A percentile compares a stretch with the other conserved stretches of the same genome.
Conservation (phyloP, 495 filamentous ascomycete genomes). For the Daldinia decipiens region DNA sequence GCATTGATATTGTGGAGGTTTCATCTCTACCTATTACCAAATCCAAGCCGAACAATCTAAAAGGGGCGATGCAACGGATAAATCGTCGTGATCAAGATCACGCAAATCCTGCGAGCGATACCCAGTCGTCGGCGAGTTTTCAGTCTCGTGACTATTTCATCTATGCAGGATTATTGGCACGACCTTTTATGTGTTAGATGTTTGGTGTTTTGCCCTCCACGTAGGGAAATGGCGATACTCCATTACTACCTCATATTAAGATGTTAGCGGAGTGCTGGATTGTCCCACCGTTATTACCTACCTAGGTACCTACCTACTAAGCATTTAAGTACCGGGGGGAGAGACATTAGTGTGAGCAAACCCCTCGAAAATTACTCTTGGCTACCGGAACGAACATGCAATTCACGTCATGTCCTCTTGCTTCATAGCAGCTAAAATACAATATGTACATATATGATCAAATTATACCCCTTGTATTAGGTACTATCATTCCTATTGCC, state of each 20-base stretch:
- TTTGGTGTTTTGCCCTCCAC: background rate
- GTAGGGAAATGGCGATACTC: background rate
- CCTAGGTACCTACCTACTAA: too few species aligned
- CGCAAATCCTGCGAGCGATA: background rate
- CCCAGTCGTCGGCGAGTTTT: background rate
- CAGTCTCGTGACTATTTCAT: background rate
- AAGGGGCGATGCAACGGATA: background rate
- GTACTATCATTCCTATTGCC: too few species aligned
- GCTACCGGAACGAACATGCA: background rate
- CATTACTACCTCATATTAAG: background rate
- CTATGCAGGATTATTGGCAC: background rate
- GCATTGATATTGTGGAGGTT: background rate
- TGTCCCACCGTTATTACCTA: too few species aligned
- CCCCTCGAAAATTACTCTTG: background rate
- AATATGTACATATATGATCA: too few species aligned
- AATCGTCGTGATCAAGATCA: slow-evolving; percentile 7
- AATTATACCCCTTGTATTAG: too few species aligned
- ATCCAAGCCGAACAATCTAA: background rate
- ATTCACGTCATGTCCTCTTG: background rate
- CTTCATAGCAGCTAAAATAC: background rate
- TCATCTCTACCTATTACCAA: background rate
- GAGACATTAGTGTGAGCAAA: background rate
- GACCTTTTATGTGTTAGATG: background rate
- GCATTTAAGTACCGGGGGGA: background rate
- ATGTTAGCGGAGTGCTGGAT: too few species aligned